Base-by-base conservation (phyloP, 2,329 filamentous ascomycete genomes). In the Trematosphaeria pertusa region DNA sequence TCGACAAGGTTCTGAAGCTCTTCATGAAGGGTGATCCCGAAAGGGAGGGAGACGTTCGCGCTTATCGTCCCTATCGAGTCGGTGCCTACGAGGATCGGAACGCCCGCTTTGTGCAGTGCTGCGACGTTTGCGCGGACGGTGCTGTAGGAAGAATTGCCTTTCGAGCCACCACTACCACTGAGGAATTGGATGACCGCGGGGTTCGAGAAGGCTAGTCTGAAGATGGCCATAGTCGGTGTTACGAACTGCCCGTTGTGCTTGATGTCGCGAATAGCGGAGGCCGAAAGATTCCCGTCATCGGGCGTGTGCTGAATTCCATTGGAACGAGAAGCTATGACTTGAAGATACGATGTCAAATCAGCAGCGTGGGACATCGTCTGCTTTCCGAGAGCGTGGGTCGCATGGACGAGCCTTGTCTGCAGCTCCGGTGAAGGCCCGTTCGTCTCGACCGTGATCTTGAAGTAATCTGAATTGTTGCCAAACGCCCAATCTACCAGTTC, bases 21-120 rank as follows among this genome's bases (percentile, higher is more conserved):
- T 39, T 61, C 43, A 52, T 68, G 65, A 33, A 71, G 37, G 44
- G 45, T 53, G 7, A 18, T 33, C 3, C 59, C 58, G 33, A 53
- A 48, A 5, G 53, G 50, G 10, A 59, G 52, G 12, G 54, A 56
- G 18, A 61, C 55, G 8, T 46, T 50, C 3, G 58, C 54, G 22
- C 52, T 48, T n/a, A 59, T 46, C 2, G 50, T 50, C 8, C 51
- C 52, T 12, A 61, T 54, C 1, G 62, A 50, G 46, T 71, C 65
- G 10, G 67, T 70, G 4, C 67, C 64, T 1, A 62, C 65, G n/a
- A 70, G 54, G 26, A 68, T 52, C 28, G 65, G 61, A n/a, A 68
- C 55, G 4, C 62, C 61, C 12, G 28, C 22, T 5, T 18, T 21
- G 17, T 49, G 36, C 10, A 52, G 7, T 9, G 28, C 10, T 2